Percentiles rank a stretch among this genome's conserved stretches.
These are phyloP conservation scores for Inga leiocalycina DNA, from an alignment of 306 rosid genomes.

Conservation along the genomic window DNA sequence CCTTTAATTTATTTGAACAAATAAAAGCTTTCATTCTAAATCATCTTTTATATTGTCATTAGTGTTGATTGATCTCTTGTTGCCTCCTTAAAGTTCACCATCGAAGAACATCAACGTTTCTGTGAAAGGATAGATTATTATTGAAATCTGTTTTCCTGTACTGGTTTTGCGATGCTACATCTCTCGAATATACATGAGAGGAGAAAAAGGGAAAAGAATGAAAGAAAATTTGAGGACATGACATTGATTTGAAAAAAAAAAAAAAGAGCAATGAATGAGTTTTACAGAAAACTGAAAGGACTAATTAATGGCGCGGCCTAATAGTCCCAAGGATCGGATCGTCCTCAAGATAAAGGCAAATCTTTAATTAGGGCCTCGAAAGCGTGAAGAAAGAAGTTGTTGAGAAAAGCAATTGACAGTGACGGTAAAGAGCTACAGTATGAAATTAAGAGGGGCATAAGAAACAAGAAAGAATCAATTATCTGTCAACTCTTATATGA, in stretches of 20 bases:
- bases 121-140: background rate
- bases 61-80: background rate
- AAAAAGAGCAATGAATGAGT: constrained; percentile 5
- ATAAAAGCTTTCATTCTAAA: background rate
- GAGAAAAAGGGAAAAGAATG: background rate
- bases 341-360: constrained; percentile 27
- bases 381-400: constrained; percentile 9
- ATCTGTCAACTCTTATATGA: constrained; percentile 27
- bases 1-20: background rate
- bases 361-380: constrained; percentile 17
- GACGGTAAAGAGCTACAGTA: constrained; percentile 14
- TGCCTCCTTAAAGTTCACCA: background rate
- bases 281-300: constrained; percentile 4
- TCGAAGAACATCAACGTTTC: background rate
- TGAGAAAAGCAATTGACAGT: constrained; percentile 1
- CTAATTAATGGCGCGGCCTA: constrained; percentile 4
- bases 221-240: constrained; percentile 1
- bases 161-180: background rate
- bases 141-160: background rate
- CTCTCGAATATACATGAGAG: background rate
- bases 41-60: background rate
- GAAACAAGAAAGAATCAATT: constrained; percentile 24
- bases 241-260: constrained; percentile 29
- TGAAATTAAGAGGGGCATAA: background rate
- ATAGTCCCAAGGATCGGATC: background rate